Base-by-base conservation (phyloP, 495 filamentous ascomycete genomes). In the Penicillium crystallinum region DNA sequence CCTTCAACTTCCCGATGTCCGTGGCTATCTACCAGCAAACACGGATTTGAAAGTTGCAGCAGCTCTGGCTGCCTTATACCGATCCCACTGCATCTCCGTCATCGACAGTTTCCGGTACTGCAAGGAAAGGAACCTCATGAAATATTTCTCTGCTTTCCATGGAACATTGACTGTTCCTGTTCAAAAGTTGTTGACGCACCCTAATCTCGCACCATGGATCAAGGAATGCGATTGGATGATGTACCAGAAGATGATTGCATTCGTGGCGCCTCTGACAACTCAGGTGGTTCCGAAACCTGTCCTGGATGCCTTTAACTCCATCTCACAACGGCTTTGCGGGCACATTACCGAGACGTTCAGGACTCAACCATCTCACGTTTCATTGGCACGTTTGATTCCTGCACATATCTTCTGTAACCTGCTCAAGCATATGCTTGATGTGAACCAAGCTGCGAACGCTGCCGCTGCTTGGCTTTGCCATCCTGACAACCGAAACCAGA, bases 131-230 rank as follows among this genome's bases (percentile, higher is more conserved):
- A 90, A 91, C 23, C 91, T 98, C 59, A 90, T 95, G 61, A 88
- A 91, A 58, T 84, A 95, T n/a, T 96, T 95, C 67, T 88, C 86
- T 30, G 92, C 92, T 8, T 97, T 97, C 68, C 88, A 95, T 55
- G 95, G 93, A 47, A 96, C 90, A 2, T 77, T 98, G 58, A 97
- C 93, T 14, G 91, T 95, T 64, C 95, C 95, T 3, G 90, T 96
- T n/a, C 91, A 96, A 70, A 97, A 92, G 69, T 78, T 98, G 10
- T 84, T 98, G 53, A 82, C 84, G 6, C 82, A 93, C 57, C 87
- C 86, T 2, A 82, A 79, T 49, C 75, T 98, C 42, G 88, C 90
- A 12, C 81, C 87, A 3, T 98, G 93, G 93, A 95, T 98, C 55
- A 86, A 89, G 59, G 86, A 95, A 63, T 96, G 90, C 59, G 93